Evolutionary conservation across 2,329 filamentous ascomycete genomes (phyloP), one percentile per base, ranked within the genome.

Genomic region (Neofusicoccum umdonicola): DNA sequence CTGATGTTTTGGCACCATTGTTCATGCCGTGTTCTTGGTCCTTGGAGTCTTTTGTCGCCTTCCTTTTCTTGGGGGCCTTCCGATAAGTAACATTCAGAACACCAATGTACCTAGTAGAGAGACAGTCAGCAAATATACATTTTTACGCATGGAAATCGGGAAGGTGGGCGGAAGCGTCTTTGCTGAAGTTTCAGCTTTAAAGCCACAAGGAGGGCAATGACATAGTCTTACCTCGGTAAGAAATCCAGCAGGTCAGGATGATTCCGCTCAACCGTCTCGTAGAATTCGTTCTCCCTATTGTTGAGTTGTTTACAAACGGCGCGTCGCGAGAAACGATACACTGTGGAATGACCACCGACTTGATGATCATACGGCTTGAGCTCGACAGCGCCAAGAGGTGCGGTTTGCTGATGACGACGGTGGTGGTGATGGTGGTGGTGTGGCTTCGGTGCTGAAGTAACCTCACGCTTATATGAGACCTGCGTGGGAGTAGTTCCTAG

Each of bases 241-340:
- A 98, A 99, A 47, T 90, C 88, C 66, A 99, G 81, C 72, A 99
- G 84, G 74, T 97, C 90, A 68, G 93, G 91, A 77, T 99, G 94
- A 69, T 92, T 88, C 72, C 87, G 88, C 81, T 99, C 95, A 71
- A 98, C 92, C 63, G 90, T 95, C 79, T 99, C 95, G 77, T 99
- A 99, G 75, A 99, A 99, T 79, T 97, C 92, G 78, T 99, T 99
- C 76, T 99, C 95, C 72, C 94, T 87, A 76, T 97, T 99, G 77
- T 97, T 99, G 73, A 99, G 85, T 79, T 97, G 93, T 79, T 99
- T 99, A 83, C 95, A 99, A 11, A 99, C 93, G 64, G 95, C 95
- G 71, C 93, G 87, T 69, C 92, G 89, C 17, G 95, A 98, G 75
- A 99, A 98, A 47, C 94, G 90, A 85, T 96, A 99, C 41, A 99